A percentile compares a stretch with the other conserved stretches of the same genome.
phyloP scores from a whole-genome alignment of 129 eudicot genomes.

The Gnaphalium uliginosum region DNA sequence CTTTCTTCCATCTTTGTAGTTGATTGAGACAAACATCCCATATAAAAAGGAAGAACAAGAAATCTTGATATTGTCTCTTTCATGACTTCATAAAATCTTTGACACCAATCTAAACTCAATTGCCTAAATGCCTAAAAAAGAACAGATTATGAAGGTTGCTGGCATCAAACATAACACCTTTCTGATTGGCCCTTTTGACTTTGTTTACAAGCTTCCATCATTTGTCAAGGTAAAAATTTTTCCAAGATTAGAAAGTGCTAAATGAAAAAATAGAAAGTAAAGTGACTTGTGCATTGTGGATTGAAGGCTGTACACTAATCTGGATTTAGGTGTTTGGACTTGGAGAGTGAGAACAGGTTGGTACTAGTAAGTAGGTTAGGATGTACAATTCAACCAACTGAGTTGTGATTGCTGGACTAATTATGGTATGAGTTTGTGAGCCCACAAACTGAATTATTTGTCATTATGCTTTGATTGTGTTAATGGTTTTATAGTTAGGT shows the following conservation, averaged over 20 bases:
- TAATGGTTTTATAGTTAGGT: conserved; percentile 31
- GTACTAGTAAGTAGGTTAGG: conserved; percentile 60
- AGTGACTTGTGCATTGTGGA: conserved; percentile 12
- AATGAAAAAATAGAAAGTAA: neutral
- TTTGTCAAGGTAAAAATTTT: conserved; percentile 21
- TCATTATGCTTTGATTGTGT: conserved; percentile 27
- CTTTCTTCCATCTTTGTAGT: conserved; percentile 31
- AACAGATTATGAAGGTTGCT: conserved; percentile 22
- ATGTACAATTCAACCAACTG: conserved; percentile 73
- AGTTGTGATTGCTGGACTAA: conserved; percentile 37
- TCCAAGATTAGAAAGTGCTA: conserved; percentile 2
- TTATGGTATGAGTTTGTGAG: conserved; percentile 29
- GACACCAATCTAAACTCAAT: conserved; percentile 24
- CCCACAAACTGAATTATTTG: conserved; percentile 27
- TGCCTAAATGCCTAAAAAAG: conserved; percentile 23
- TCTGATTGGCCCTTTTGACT: conserved; percentile 33
- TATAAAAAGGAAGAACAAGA: conserved; percentile 51
- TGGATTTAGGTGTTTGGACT: conserved; percentile 14
- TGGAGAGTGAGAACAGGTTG: conserved; percentile 38
- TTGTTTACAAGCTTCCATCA: conserved; percentile 52
- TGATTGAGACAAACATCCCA: conserved; percentile 57
- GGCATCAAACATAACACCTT: conserved; percentile 3
- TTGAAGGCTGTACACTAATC: conserved; percentile 10
- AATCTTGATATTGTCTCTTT: conserved; percentile 47
- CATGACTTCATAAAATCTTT: conserved; percentile 40